Evolutionary conservation across 1,284 basidiomycete genomes (phyloP).

Genomic region (Leccinum huronense): DNA sequence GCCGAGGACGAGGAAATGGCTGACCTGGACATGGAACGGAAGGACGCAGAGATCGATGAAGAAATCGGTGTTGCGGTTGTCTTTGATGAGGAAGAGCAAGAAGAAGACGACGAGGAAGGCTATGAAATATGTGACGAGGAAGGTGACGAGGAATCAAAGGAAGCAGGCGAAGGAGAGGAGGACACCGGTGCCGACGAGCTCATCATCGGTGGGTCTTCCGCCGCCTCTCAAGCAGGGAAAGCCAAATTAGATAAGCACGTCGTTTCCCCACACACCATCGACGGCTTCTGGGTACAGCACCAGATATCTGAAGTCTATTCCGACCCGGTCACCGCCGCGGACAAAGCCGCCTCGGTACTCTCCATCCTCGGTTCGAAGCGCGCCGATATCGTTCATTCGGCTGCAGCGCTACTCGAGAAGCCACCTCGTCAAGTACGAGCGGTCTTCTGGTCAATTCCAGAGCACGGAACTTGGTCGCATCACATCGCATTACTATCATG

Average conservation of each 20-base stretch:
- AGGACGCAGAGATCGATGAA: conserved; percentile 84
- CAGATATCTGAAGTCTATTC: conserved; percentile 89
- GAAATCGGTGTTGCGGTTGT: conserved; percentile 95
- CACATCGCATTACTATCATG: conserved; percentile 45
- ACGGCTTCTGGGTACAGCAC: conserved; percentile 98
- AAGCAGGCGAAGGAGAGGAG: conserved; percentile 42
- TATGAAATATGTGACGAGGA: conserved; percentile 78
- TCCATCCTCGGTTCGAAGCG: conserved; percentile 90
- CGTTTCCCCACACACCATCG: conserved; percentile 88
- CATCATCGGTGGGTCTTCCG: conserved; percentile 66
- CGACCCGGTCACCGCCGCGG: conserved; percentile 91
- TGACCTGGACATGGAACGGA: conserved; percentile 73
- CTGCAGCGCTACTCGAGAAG: conserved; percentile 94
- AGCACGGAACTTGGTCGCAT: conserved; percentile 92
- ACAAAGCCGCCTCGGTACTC: conserved; percentile 87
- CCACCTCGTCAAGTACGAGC: conserved; percentile 91
- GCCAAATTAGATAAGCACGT: conserved; percentile 71
- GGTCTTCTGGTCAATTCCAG: conserved; percentile 85
- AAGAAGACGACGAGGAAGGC: conserved; percentile 86
- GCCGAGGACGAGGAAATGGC: conserved; percentile 79
- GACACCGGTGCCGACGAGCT: conserved; percentile 64
- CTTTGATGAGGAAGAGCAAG: conserved; percentile 93
- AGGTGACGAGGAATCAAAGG: conserved; percentile 48
- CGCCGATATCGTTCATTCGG: conserved; percentile 93
- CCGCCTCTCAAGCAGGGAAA: conserved; percentile 42